These are phyloP conservation scores for Brassica balearica DNA, from an alignment of 441 rosid species.

Conservation along the genomic window DNA sequence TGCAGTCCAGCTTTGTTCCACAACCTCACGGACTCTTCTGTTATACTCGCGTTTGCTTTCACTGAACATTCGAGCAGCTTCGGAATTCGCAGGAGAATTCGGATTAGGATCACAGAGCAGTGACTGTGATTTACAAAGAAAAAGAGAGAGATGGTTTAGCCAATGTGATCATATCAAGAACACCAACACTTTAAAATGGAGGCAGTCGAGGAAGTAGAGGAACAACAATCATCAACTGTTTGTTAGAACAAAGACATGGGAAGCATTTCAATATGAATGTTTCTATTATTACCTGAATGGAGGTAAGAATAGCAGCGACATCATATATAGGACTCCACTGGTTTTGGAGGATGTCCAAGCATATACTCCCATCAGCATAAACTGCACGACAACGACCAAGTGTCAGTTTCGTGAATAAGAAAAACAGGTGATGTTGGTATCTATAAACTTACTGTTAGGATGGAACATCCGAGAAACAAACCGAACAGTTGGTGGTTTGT, in stretches of 20 bases:
- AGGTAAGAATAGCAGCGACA: conserved; percentile 90
- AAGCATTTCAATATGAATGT: not conserved
- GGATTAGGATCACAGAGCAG: conserved; percentile 76
- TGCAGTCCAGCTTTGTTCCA: conserved; percentile 84
- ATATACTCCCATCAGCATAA: conserved; percentile 85
- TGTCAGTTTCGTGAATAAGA: conserved; percentile 22
- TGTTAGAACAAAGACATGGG: not conserved
- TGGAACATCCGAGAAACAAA: conserved; percentile 85
- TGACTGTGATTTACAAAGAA: conserved; percentile 46
- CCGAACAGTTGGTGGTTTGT: conserved; percentile 74
- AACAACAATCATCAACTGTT: not conserved
- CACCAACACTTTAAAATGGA: not conserved
- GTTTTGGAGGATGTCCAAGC: conserved; percentile 83
- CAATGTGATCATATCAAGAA: not conserved
- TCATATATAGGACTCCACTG: conserved; percentile 91
- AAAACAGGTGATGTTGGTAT: not conserved
- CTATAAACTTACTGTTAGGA: conserved; percentile 66
- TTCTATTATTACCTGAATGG: conserved; percentile 60
- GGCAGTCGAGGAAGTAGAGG: conserved; percentile 13
- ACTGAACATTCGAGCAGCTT: conserved; percentile 75
- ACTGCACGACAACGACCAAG: conserved; percentile 46
- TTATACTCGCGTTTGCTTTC: conserved; percentile 81
- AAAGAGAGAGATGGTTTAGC: not conserved
- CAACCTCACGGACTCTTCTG: conserved; percentile 74
- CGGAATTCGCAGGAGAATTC: conserved; percentile 76